phyloP scores from a whole-genome alignment of 1,139 yeast species.

The Protomyces inundatus region DNA sequence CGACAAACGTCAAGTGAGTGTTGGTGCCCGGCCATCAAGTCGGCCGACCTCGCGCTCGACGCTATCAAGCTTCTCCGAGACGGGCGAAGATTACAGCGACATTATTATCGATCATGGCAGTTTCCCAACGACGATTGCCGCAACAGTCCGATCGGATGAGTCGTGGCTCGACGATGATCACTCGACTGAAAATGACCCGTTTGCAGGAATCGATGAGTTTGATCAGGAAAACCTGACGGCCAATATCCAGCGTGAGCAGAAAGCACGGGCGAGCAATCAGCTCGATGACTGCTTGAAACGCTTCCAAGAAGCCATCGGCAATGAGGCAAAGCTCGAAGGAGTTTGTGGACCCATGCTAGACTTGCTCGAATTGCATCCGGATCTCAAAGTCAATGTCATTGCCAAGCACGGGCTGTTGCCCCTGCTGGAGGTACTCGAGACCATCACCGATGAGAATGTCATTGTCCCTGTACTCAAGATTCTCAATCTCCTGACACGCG shows the following conservation, averaged over 20 bases:
- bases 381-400: constrained; percentile 37
- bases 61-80: background rate
- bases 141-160: background rate
- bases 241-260: constrained; percentile 34
- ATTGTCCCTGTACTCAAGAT: constrained; percentile 46
- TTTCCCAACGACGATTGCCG: background rate
- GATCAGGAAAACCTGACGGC: constrained; percentile 32
- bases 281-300: constrained; percentile 31
- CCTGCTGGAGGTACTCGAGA: constrained; percentile 48
- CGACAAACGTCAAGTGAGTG: background rate
- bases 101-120: background rate
- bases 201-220: constrained; percentile 33
- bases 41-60: background rate
- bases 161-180: constrained; percentile 25
- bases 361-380: constrained; percentile 43
- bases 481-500: constrained; percentile 44
- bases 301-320: constrained; percentile 30
- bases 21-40: background rate
- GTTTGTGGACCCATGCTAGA: constrained; percentile 21
- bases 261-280: constrained; percentile 33
- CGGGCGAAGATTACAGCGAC: constrained; percentile 20
- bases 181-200: constrained; percentile 36
- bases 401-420: constrained; percentile 51
- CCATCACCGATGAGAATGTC: constrained; percentile 38
- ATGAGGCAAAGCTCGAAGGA: constrained; percentile 1